Base-by-base conservation (phyloP, 148 eudicot species). In the Nyssa sinensis region DNA sequence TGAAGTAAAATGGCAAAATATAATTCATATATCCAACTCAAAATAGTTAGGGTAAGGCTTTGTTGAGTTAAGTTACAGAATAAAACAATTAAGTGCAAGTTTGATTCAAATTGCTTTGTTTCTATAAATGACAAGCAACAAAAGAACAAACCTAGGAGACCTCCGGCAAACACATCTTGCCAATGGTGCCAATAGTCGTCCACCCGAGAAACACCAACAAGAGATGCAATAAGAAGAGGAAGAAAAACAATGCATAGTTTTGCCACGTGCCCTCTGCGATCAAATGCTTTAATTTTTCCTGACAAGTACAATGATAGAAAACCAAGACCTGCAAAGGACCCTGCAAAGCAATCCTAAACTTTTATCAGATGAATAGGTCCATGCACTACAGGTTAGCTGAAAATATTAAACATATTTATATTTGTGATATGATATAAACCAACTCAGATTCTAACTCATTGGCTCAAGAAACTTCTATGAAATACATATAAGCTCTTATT, bases 121-220 rank as follows among this genome's bases (percentile, higher is more conserved):
- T 11, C 16, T 11, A 37, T 37, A n/a, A 55, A 55, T 17, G 59
- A 44, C 17, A n/a, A 55, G 25, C 5, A 2, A 5, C 25, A 2
- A 62, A 66, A 58, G 21, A 6, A 70, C 79, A 10, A 58, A 93
- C 98, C 98, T 84, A 93, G 47, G 30, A 91, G 71, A 61, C 77
- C 97, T 75, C 93, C 98, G 24, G 96, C 82, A 71, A 93, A 89
- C 58, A 93, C 96, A 60, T 93, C 98, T 49, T 83, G 85, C 98
- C 98, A 95, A 35, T 95, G 98, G 70, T 95, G 98, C 97, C 97
- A 90, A 57, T 92, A 92, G 67, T 95, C 97, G 83, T 89, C 97
- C 28, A 95, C 98, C 25, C 97, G 89, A 32, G 98, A 95, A 74
- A 90, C 83, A 28, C 86, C 98, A 19, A 95, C 96, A 16, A 95